Conservation (phyloP, 1,284 basidiomycete species). For the Vanrija sp. region DNA sequence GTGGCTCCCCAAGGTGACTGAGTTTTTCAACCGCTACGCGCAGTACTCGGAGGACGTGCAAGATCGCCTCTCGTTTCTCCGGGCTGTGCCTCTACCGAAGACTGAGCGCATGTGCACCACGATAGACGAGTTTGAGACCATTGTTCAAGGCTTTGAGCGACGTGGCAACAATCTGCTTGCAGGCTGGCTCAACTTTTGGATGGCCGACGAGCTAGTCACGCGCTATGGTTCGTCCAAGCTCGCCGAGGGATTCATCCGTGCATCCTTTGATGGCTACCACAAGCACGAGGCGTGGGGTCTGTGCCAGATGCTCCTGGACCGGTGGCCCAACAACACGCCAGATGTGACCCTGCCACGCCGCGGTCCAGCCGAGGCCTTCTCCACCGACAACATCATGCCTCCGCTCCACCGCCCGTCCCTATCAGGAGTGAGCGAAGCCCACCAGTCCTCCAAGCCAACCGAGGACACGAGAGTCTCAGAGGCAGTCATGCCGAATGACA, state of each 20-base stretch:
- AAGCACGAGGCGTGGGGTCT: constrained; percentile 11
- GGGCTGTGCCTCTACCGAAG: not conserved
- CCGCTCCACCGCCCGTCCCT: constrained; percentile 5
- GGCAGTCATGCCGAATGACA: not conserved
- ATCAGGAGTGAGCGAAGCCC: constrained; percentile 6
- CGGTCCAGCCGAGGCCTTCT: constrained; percentile 18
- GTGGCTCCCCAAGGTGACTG: not conserved
- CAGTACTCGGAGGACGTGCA: constrained; percentile 9
- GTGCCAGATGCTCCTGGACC: constrained; percentile 16
- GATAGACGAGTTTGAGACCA: constrained; percentile 11
- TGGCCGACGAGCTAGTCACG: constrained; percentile 13
- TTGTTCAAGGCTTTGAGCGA: constrained; percentile 8
- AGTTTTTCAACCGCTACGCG: constrained; percentile 4
- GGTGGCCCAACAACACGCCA: constrained; percentile 9
- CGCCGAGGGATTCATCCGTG: constrained; percentile 16
- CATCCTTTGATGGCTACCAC: constrained; percentile 12
- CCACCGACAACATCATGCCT: not conserved
- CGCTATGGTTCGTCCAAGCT: constrained; percentile 14
- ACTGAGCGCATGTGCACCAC: not conserved
- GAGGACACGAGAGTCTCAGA: not conserved
- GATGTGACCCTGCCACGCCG: not conserved
- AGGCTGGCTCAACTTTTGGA: constrained; percentile 22
- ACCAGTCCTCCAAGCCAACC: not conserved
- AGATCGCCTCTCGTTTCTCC: constrained; percentile 7
- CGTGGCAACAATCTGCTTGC: constrained; percentile 2